Conservation (phyloP, 352 stramenopile genomes). For the Phytophthora litchii region DNA sequence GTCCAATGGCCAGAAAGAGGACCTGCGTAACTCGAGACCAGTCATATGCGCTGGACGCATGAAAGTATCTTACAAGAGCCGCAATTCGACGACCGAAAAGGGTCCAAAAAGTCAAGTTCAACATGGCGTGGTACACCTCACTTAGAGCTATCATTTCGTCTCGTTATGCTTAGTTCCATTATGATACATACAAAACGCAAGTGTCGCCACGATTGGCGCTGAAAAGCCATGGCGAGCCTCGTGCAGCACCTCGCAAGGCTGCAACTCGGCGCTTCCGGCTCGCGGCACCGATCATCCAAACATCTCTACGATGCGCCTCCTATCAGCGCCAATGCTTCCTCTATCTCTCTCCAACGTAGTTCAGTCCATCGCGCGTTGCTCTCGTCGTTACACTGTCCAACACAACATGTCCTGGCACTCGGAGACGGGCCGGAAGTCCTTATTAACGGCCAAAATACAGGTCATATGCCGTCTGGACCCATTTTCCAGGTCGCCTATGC, state of each 20-base stretch:
- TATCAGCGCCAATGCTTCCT: constrained; percentile 21
- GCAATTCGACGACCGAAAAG: constrained; percentile 17
- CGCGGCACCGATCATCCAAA: constrained; percentile 25
- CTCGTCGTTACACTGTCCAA: constrained; percentile 40
- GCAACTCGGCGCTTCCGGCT: constrained; percentile 39
- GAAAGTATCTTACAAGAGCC: constrained; percentile 24
- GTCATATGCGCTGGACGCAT: constrained; percentile 11
- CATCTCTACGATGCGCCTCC: constrained; percentile 11
- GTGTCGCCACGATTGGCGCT: constrained; percentile 5
- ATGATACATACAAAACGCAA: constrained; percentile 10
- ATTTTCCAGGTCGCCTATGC: constrained; percentile 66
- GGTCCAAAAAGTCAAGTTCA: constrained; percentile 30
- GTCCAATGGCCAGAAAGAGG: constrained; percentile 11
- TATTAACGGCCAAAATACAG: constrained; percentile 16
- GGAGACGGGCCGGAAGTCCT: constrained; percentile 8
- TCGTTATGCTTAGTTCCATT: constrained; percentile 4
- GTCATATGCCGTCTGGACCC: constrained; percentile 28
- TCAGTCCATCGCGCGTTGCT: constrained; percentile 35
- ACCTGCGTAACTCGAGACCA: neutral
- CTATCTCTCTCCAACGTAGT: constrained; percentile 20
- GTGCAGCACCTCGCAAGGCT: constrained; percentile 41
- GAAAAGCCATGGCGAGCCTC: constrained; percentile 30
- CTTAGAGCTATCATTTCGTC: constrained; percentile 1
- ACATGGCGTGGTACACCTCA: constrained; percentile 18
- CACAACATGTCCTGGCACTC: constrained; percentile 27